Evolutionary conservation across 768 basidiomycete genomes (phyloP).

Genomic region (Lentinula lateritia): DNA sequence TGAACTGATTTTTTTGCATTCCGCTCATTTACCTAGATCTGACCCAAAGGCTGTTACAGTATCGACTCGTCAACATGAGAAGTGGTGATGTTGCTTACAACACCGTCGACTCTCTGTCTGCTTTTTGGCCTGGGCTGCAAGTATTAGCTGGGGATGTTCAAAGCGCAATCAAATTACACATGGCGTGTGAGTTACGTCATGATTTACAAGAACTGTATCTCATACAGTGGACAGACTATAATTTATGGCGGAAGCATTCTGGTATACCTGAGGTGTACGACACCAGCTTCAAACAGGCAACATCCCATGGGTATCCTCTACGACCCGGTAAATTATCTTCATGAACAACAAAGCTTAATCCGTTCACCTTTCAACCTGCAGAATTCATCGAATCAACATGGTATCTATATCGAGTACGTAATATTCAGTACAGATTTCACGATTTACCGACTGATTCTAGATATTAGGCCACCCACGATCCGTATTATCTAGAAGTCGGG

Average conservation of each 20-base stretch:
- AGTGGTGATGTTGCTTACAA: conserved; percentile 68
- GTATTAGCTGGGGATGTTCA: conserved; percentile 81
- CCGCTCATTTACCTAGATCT: background rate
- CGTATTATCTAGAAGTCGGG: conserved; percentile 89
- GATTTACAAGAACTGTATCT: background rate
- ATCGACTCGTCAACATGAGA: conserved; percentile 77
- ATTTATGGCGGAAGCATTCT: conserved; percentile 82
- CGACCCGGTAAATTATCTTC: conserved; percentile 49
- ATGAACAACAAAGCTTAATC: background rate
- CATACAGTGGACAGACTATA: conserved; percentile 60
- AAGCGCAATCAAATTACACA: conserved; percentile 88
- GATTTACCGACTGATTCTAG: conserved; percentile 10
- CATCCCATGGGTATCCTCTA: conserved; percentile 74
- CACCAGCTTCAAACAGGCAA: conserved; percentile 64
- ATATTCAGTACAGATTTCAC: background rate
- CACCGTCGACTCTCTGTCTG: conserved; percentile 91
- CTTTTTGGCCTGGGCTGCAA: conserved; percentile 97
- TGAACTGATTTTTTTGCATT: conserved; percentile 24
- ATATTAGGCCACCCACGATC: conserved; percentile 79
- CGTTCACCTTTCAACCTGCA: conserved; percentile 13
- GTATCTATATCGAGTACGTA: conserved; percentile 81
- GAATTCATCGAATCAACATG: conserved; percentile 97
- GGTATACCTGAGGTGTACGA: conserved; percentile 94
- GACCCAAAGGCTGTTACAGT: conserved; percentile 39
- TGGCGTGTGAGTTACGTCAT: conserved; percentile 57